These are phyloP conservation scores for Patellifolia procumbens DNA, from an alignment of 179 eudicot species.

Conservation along the genomic window DNA sequence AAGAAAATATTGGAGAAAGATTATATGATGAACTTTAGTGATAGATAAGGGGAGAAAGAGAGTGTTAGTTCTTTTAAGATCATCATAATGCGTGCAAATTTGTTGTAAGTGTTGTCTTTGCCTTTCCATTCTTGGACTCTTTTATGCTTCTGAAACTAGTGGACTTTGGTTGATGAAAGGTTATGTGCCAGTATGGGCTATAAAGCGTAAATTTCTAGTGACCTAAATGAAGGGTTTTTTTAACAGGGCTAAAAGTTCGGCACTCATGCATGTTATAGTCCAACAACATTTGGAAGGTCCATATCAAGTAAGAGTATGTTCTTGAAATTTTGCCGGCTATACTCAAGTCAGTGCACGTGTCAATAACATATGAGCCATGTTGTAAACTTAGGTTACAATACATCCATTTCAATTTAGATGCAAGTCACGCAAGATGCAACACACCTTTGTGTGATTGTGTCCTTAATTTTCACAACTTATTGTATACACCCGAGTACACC, in stretches of 20 bases:
- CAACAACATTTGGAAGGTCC: constrained; percentile 85
- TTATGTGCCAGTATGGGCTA: constrained; percentile 63
- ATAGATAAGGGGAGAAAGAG: too few species aligned
- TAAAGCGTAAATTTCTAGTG: constrained; percentile 38
- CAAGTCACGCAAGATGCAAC: too few species aligned
- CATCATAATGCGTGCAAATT: constrained; percentile 60
- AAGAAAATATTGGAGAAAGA: too few species aligned
- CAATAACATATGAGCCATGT: constrained; percentile 70
- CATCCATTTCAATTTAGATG: too few species aligned
- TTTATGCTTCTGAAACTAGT: constrained; percentile 64
- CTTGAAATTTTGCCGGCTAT: constrained; percentile 47
- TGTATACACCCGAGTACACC: too few species aligned
- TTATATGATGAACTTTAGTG: too few species aligned
- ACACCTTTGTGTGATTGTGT: too few species aligned
- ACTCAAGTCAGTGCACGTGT: constrained; percentile 64
- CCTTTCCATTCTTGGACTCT: constrained; percentile 50
- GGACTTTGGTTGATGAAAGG: constrained; percentile 74
- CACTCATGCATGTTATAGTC: constrained; percentile 69
- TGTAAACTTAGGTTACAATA: constrained; percentile 54
- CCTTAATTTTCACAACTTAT: too few species aligned
- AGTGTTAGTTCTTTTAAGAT: too few species aligned
- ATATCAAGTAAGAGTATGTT: constrained; percentile 65
- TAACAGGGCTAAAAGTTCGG: constrained; percentile 57
- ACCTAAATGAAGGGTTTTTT: constrained; percentile 20
- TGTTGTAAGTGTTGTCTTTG: constrained; percentile 36